Percentiles rank a stretch among this genome's conserved stretches.
These are phyloP conservation scores for Primulina huaijiensis DNA, from an alignment of 257 asterid genomes.

Conservation along the genomic window DNA sequence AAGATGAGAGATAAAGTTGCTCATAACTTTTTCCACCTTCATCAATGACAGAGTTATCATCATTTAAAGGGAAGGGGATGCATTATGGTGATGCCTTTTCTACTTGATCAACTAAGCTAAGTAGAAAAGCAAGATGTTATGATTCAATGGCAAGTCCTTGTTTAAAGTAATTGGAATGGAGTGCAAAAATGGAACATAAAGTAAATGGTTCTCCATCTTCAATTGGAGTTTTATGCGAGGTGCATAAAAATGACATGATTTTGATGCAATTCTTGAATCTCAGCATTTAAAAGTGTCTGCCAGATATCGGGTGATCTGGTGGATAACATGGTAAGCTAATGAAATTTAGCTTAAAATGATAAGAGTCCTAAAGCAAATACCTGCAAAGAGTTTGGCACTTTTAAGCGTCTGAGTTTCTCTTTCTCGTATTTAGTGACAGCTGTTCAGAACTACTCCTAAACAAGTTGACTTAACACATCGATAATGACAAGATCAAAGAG, in stretches of 20 bases:
- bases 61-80: conserved; percentile 17
- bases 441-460: conserved; percentile 67
- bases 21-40: neutral
- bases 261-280: neutral
- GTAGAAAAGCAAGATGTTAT: neutral
- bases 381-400: conserved; percentile 40
- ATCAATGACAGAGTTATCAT: conserved; percentile 11
- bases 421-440: conserved; percentile 48
- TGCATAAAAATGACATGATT: conserved; percentile 12
- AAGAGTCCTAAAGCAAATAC: conserved; percentile 31
- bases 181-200: neutral
- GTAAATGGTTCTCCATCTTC: neutral
- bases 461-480: conserved; percentile 61
- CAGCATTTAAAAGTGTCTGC: conserved; percentile 8
- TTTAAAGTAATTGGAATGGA: conserved; percentile 11
- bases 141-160: conserved; percentile 4
- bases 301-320: conserved; percentile 10
- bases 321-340: conserved; percentile 10
- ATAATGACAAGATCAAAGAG: conserved; percentile 75
- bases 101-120: conserved; percentile 8
- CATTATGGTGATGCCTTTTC: neutral
- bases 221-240: neutral
- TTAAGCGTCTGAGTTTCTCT: conserved; percentile 40
- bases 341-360: conserved; percentile 17
- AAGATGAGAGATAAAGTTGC: conserved; percentile 15